Conservation (phyloP, 2,329 filamentous ascomycete genomes). For the Arthrobotrys sphaeroides region DNA sequence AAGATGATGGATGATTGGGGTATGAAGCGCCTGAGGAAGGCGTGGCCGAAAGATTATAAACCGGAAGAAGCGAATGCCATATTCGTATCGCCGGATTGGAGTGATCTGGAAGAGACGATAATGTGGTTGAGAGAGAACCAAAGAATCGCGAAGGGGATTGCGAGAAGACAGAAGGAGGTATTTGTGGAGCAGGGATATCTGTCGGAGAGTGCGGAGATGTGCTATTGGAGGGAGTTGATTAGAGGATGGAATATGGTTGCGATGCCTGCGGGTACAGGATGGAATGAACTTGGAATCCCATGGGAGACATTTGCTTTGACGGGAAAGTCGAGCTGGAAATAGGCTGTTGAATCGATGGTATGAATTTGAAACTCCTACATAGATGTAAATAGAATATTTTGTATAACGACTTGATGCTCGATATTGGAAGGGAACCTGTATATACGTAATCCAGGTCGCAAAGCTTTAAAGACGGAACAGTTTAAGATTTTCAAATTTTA, state of each 20-base stretch:
- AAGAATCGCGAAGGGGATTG: constrained; percentile 62
- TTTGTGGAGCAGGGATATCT: constrained; percentile 64
- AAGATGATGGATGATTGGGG: constrained; percentile 14
- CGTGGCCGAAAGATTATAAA: constrained; percentile 62
- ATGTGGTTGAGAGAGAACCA: constrained; percentile 64
- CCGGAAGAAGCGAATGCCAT: constrained; percentile 64
- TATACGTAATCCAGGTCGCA: too few species aligned
- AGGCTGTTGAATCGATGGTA: too few species aligned
- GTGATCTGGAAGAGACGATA: constrained; percentile 65
- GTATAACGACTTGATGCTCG: background rate
- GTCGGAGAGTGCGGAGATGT: constrained; percentile 66
- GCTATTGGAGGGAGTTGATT: constrained; percentile 67
- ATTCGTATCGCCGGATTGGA: constrained; percentile 67
- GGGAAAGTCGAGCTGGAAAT: background rate
- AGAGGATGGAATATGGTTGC: constrained; percentile 65
- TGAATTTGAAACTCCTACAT: background rate
- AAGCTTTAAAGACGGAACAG: too few species aligned
- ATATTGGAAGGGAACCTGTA: background rate
- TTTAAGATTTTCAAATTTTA: too few species aligned
- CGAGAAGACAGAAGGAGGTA: constrained; percentile 63
- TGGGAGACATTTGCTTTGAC: constrained; percentile 43
- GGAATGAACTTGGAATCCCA: constrained; percentile 51
- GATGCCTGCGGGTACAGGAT: constrained; percentile 59
- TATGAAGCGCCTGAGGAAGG: constrained; percentile 52
- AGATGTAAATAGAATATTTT: background rate